Base-by-base conservation (phyloP, 2,329 filamentous ascomycete species). In the Fusarium nisikadoi region DNA sequence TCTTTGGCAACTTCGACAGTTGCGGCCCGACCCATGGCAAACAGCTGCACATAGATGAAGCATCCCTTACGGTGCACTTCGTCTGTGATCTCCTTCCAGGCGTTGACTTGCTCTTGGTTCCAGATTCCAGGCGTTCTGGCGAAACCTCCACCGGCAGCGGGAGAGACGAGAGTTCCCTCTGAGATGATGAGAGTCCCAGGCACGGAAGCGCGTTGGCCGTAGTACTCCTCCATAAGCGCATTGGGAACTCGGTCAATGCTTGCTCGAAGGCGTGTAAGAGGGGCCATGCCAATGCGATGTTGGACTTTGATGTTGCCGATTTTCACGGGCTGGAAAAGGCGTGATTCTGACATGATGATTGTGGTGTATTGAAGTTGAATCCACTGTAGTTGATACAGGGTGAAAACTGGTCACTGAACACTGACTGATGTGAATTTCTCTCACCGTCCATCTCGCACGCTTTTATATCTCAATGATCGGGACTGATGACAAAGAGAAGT, bases 1-100 rank as follows among this genome's bases (percentile, higher is more conserved):
- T 74, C 72, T 25, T 68, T 49, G 8, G 76, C 72, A 10, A 76
- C 35, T 4, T 75, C 75, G 0, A 70, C 60, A 42, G 83, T 79
- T 1, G 87, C 87, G 6, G 85, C 84, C 7, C 91, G 86, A 8
- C 91, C 90, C 10, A 89, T 81, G 0, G 85, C 86, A 84, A 89
- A 92, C 0, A 93, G 82, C 76, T 93, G 91, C 4, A 85, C 78
- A 80, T 84, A 92, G 56, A 92, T 89, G 76, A 85, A 88, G 14
- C 84, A 86, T 7, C 87, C 88, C 74, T 90, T 90, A 38, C 83
- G 81, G 77, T 94, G 91, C 1, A 93, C 90, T 2, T 86, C 87
- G 31, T 90, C 86, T 2, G 88, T 90, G 56, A 93, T 83, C 20
- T 84, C 79, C 64, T 85, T 88, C 91, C 91, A 93, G 0, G 83